Evolutionary conservation across 2,329 filamentous ascomycete genomes (phyloP).

Genomic region (Aureobasidium subglaciale): DNA sequence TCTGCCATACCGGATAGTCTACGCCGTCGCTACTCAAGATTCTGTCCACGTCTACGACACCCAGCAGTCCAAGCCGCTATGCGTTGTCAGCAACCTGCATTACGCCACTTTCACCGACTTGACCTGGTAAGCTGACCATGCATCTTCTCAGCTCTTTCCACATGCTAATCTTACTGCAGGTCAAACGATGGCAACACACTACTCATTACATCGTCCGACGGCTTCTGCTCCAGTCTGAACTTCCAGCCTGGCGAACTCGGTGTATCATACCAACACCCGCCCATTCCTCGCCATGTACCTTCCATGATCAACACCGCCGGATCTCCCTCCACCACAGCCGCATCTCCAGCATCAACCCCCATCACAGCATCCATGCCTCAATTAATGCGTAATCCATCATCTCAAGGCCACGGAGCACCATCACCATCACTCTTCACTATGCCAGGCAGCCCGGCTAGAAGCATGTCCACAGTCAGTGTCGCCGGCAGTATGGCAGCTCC

Average conservation of each 20-base stretch:
- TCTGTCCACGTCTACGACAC: constrained; percentile 93
- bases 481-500: constrained; percentile 22
- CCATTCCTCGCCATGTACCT: constrained; percentile 29
- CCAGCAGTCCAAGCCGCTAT: constrained; percentile 88
- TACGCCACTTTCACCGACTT: constrained; percentile 96
- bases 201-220: constrained; percentile 94
- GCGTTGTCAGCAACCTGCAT: constrained; percentile 92
- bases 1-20: constrained; percentile 87
- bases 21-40: constrained; percentile 95
- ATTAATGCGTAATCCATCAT: constrained; percentile 15
- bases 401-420: constrained; percentile 15
- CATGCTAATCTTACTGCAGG: constrained; percentile 40
- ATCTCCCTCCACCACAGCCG: constrained; percentile 23
- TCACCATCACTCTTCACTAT: constrained; percentile 17
- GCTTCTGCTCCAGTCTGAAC: constrained; percentile 87
- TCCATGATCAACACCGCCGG: constrained; percentile 28
- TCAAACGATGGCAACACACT: constrained; percentile 70
- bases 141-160: not conserved
- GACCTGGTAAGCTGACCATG: constrained; percentile 62
- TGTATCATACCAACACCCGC: constrained; percentile 66
- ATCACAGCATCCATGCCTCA: constrained; percentile 9
- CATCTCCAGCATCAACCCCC: constrained; percentile 25
- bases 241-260: constrained; percentile 81
- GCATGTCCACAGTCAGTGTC: constrained; percentile 16
- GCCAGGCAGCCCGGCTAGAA: constrained; percentile 18